These are phyloP conservation scores for Penicillium samsonianum DNA, from an alignment of 495 filamentous ascomycete species.

Conservation along the genomic window DNA sequence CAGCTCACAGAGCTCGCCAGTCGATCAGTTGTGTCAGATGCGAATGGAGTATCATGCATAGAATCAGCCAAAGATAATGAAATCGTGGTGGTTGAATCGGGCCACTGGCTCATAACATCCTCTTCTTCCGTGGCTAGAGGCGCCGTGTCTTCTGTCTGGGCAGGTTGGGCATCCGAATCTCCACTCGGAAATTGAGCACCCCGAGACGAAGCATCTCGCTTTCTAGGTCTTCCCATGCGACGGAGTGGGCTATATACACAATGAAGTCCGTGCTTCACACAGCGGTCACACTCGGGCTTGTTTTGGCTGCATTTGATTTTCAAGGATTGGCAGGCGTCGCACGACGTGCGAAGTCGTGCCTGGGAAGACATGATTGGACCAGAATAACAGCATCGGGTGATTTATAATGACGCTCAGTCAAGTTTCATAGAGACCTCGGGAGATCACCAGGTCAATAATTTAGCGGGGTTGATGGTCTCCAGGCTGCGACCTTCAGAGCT, in stretches of 20 bases:
- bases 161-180: background rate
- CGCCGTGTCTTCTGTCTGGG: conserved; percentile 1
- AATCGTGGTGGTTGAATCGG: background rate
- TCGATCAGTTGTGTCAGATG: background rate
- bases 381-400: conserved; percentile 1
- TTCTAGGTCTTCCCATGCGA: conserved; percentile 4
- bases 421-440: conserved; percentile 3
- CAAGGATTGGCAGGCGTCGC: conserved; percentile 4
- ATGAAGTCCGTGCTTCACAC: background rate
- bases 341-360: conserved; percentile 2
- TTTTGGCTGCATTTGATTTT: conserved; percentile 5
- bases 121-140: background rate
- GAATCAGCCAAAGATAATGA: background rate
- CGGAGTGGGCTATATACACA: conserved; percentile 1
- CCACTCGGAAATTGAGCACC: background rate
- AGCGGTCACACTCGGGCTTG: conserved; percentile 1
- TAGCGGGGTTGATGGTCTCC: conserved; percentile 2
- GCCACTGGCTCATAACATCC: conserved; percentile 3
- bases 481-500: background rate
- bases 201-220: background rate
- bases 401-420: conserved; percentile 1
- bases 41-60: background rate
- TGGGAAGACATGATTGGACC: conserved; percentile 3
- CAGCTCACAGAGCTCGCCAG: too few species aligned
- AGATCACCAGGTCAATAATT: conserved; percentile 3